Percentiles rank a stretch among this genome's conserved stretches.
These are phyloP conservation scores for Mycena galericulata DNA, from an alignment of 768 basidiomycete species.

Conservation along the genomic window DNA sequence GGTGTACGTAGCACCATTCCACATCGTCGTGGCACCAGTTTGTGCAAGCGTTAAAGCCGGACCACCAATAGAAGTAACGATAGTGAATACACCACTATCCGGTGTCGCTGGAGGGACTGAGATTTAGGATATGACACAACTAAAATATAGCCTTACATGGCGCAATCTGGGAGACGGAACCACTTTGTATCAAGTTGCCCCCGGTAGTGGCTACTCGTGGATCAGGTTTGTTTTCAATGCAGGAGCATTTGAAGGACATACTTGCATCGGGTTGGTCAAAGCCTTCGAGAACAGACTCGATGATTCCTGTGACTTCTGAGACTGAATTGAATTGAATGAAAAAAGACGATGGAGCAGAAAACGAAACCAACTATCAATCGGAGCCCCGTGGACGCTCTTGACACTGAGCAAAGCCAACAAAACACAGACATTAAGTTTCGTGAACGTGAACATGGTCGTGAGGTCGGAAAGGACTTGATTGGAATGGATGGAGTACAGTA, in stretches of 20 bases:
- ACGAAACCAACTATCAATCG: slow-evolving; percentile 26
- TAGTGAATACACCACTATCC: slow-evolving; percentile 19
- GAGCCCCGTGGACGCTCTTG: slow-evolving; percentile 17
- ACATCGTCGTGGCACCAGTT: slow-evolving; percentile 20
- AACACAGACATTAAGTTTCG: slow-evolving; percentile 23
- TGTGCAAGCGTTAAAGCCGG: slow-evolving; percentile 31
- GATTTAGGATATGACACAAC: not conserved
- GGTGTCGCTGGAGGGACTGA: not conserved
- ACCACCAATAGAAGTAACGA: slow-evolving; percentile 27
- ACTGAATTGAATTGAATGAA: not conserved
- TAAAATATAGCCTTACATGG: not conserved
- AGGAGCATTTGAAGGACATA: not conserved
- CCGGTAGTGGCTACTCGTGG: too few species aligned
- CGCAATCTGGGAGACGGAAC: not conserved
- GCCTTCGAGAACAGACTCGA: slow-evolving; percentile 14
- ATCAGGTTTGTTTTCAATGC: not conserved
- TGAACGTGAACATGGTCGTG: slow-evolving; percentile 31
- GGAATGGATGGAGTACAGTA: slow-evolving; percentile 11
- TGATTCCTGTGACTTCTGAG: not conserved
- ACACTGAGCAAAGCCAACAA: slow-evolving; percentile 21
- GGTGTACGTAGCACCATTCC: slow-evolving; percentile 23
- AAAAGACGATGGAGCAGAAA: too few species aligned
- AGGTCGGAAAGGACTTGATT: slow-evolving; percentile 9
- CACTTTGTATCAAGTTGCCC: not conserved
- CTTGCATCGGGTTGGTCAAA: slow-evolving; percentile 2